Evolutionary conservation across 164 flowering plant species (phyloP).

Genomic region (Piper longum): DNA sequence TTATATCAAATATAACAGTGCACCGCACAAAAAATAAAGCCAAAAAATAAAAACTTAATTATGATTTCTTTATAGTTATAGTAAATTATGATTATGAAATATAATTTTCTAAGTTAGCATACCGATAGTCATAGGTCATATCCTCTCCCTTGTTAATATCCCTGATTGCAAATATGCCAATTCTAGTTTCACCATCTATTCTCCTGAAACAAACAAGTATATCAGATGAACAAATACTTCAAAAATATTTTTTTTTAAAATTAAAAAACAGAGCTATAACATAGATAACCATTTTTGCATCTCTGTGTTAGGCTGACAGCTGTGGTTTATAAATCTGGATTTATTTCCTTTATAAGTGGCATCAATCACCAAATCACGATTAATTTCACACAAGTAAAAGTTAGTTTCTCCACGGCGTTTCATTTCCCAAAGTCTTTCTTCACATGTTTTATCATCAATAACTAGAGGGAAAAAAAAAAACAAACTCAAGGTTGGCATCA

Average conservation of each 20-base stretch:
- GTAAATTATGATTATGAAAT: not conserved
- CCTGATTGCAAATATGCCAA: conserved; percentile 90
- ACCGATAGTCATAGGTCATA: conserved; percentile 96
- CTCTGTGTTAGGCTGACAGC: conserved; percentile 95
- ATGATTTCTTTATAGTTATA: not conserved
- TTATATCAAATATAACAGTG: not conserved
- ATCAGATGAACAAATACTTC: not conserved
- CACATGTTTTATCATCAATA: conserved; percentile 95
- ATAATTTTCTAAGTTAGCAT: conserved; percentile 16
- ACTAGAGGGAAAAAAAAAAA: conserved; percentile 32
- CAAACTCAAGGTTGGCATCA: not conserved
- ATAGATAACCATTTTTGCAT: conserved; percentile 89
- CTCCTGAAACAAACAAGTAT: conserved; percentile 37
- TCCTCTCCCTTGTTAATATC: conserved; percentile 79
- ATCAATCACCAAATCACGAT: conserved; percentile 97
- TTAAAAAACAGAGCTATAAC: conserved; percentile 3
- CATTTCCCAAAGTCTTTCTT: conserved; percentile 98
- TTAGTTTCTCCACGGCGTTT: conserved; percentile 89
- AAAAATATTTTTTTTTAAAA: not conserved
- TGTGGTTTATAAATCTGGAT: conserved; percentile 94
- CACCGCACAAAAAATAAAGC: not conserved
- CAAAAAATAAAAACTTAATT: not conserved
- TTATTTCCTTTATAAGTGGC: conserved; percentile 96
- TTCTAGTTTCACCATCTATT: conserved; percentile 92
- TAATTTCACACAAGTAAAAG: conserved; percentile 90